These are phyloP conservation scores for Primulina tabacum DNA, from an alignment of 257 asterid genomes.

Conservation along the genomic window DNA sequence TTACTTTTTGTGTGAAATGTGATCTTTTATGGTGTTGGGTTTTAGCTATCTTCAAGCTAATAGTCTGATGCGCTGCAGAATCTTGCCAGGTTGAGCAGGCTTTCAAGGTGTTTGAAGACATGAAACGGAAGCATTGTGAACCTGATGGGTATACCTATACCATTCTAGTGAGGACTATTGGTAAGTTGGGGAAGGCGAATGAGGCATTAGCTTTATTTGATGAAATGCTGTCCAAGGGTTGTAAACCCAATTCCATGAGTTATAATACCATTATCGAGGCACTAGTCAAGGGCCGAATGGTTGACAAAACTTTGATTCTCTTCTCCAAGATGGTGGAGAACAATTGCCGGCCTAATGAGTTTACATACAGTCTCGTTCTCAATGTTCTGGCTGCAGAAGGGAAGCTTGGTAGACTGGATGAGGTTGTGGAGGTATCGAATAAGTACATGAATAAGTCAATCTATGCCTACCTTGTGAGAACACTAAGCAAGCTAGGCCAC, in stretches of 20 bases:
- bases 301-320: constrained; percentile 55
- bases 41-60: constrained; percentile 32
- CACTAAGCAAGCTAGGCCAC: constrained; percentile 73
- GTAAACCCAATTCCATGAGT: constrained; percentile 70
- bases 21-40: constrained; percentile 6
- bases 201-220: constrained; percentile 67
- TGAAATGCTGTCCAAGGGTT: constrained; percentile 74
- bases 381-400: constrained; percentile 65
- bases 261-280: constrained; percentile 83
- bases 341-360: constrained; percentile 87
- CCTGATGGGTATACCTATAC: constrained; percentile 89
- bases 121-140: constrained; percentile 72
- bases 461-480: constrained; percentile 73
- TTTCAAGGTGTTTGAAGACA: constrained; percentile 61
- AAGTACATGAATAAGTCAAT: constrained; percentile 83
- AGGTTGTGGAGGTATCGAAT: constrained; percentile 64
- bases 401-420: constrained; percentile 80
- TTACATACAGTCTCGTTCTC: constrained; percentile 71
- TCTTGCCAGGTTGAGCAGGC: constrained; percentile 79
- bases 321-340: constrained; percentile 84
- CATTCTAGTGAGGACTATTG: constrained; percentile 73
- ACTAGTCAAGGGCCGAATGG: constrained; percentile 60
- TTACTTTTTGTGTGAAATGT: not conserved
- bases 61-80: constrained; percentile 66
- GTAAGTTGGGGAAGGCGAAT: constrained; percentile 58